Percentiles rank a stretch among this genome's conserved stretches.
These are phyloP conservation scores for Arthrobotrys sinensis DNA, from an alignment of 2,329 filamentous ascomycete species.

Conservation along the genomic window DNA sequence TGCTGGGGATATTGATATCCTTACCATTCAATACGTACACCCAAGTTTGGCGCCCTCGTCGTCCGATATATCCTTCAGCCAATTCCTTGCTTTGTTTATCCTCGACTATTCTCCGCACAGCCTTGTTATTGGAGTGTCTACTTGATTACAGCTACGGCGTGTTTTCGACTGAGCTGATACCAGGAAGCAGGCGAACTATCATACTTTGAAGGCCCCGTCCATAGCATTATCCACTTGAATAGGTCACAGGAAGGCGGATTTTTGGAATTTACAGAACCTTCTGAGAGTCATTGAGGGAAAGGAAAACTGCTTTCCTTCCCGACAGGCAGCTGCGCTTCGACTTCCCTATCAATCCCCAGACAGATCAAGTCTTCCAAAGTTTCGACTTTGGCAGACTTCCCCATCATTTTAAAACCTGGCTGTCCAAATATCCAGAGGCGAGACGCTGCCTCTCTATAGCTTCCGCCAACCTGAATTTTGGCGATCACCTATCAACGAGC, in stretches of 20 bases:
- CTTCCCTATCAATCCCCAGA: slow-evolving; percentile 42
- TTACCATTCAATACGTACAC: slow-evolving; percentile 44
- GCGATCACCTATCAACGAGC: slow-evolving; percentile 59
- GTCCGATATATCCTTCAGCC: slow-evolving; percentile 49
- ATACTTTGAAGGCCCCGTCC: slow-evolving; percentile 1
- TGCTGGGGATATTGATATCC: slow-evolving; percentile 42
- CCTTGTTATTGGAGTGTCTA: slow-evolving; percentile 16
- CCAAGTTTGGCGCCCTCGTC: slow-evolving; percentile 36
- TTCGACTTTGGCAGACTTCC: slow-evolving; percentile 61
- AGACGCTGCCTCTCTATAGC: slow-evolving; percentile 59
- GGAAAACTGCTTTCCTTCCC: slow-evolving; percentile 44
- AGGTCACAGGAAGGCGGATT: not conserved
- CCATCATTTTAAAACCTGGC: slow-evolving; percentile 60
- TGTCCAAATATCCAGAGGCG: slow-evolving; percentile 61
- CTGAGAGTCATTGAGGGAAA: slow-evolving; percentile 15
- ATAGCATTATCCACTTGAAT: not conserved
- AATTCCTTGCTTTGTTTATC: slow-evolving; percentile 48
- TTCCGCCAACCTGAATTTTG: slow-evolving; percentile 60
- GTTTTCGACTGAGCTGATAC: slow-evolving; percentile 20
- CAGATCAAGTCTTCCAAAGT: slow-evolving; percentile 59
- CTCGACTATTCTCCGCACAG: slow-evolving; percentile 29
- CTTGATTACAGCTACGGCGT: slow-evolving; percentile 11
- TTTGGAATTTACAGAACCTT: not conserved
- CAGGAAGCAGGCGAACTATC: not conserved
- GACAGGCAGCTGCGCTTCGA: slow-evolving; percentile 51